phyloP scores from a whole-genome alignment of 1,139 yeast genomes.

The Yamadazyma aaseri region DNA sequence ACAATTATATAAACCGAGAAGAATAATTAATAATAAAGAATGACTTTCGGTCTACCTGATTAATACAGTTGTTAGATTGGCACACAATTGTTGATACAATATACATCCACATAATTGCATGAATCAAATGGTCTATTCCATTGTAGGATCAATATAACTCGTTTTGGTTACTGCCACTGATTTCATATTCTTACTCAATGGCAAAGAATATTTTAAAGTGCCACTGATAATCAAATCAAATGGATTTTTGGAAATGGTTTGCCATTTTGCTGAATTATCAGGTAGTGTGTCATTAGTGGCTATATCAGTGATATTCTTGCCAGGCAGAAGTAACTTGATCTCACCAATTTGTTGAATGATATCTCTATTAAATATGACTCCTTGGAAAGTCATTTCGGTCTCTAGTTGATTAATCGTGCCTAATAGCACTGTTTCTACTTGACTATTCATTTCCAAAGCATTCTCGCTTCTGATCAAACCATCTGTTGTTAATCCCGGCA shows the following conservation, averaged over 20 bases:
- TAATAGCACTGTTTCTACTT: slow-evolving; percentile 67
- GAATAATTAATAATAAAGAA: too few relatives aligned
- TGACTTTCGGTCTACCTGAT: too few relatives aligned
- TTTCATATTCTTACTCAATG: slow-evolving; percentile 55
- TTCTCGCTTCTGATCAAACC: slow-evolving; percentile 1
- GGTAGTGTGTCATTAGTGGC: slow-evolving; percentile 18
- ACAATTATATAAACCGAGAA: slow-evolving; percentile 9
- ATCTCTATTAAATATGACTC: slow-evolving; percentile 71
- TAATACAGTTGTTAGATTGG: too few relatives aligned
- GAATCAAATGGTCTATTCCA: too few relatives aligned
- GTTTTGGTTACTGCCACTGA: slow-evolving; percentile 65
- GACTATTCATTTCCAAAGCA: neutral
- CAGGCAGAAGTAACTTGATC: slow-evolving; percentile 73
- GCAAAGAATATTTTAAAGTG: slow-evolving; percentile 71
- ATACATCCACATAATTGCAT: slow-evolving; percentile 2
- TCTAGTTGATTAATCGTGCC: slow-evolving; percentile 71
- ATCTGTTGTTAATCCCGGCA: slow-evolving; percentile 3
- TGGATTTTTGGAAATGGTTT: slow-evolving; percentile 70
- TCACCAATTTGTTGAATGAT: slow-evolving; percentile 61
- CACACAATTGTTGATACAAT: too few relatives aligned
- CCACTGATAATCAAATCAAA: slow-evolving; percentile 88
- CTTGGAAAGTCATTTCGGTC: slow-evolving; percentile 70
- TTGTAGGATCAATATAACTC: slow-evolving; percentile 55
- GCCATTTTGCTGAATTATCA: slow-evolving; percentile 67
- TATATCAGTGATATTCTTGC: slow-evolving; percentile 52